Evolutionary conservation across 345 rosid species (phyloP).

Genomic region (Brassica carinata): DNA sequence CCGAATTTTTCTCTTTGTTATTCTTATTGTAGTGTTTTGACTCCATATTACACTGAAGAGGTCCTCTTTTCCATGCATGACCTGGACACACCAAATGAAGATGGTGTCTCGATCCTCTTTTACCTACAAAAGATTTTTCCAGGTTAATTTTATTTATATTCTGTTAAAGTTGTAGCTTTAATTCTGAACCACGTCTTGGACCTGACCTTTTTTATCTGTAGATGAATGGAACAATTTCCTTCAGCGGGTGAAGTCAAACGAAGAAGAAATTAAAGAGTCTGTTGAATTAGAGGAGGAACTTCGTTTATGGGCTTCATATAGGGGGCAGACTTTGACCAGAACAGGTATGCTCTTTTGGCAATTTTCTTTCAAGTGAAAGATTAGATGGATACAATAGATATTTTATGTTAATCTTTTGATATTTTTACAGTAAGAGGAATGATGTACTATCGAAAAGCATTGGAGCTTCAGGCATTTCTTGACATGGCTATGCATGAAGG

Average conservation of each 20-base stretch:
- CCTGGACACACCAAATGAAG: constrained; percentile 84
- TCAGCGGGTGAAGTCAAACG: constrained; percentile 62
- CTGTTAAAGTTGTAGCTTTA: constrained; percentile 2
- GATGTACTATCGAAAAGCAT: constrained; percentile 97
- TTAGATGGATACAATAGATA: constrained; percentile 13
- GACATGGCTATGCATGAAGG: constrained; percentile 99
- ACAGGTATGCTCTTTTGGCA: constrained; percentile 59
- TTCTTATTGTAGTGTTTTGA: constrained; percentile 69
- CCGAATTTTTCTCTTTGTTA: constrained; percentile 21
- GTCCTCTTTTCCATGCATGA: constrained; percentile 81
- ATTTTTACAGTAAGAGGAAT: constrained; percentile 82
- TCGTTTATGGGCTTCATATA: constrained; percentile 95
- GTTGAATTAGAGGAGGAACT: constrained; percentile 75
- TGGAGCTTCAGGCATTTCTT: constrained; percentile 99
- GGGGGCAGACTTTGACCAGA: constrained; percentile 97
- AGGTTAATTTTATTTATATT: constrained; percentile 51
- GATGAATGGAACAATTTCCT: constrained; percentile 99
- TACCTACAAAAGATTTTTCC: constrained; percentile 97
- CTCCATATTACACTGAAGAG: constrained; percentile 93
- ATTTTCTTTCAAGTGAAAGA: background rate
- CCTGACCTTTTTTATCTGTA: constrained; percentile 39
- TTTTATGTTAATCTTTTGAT: constrained; percentile 15
- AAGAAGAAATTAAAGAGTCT: constrained; percentile 68
- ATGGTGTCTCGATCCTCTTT: constrained; percentile 93
- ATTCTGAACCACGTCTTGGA: constrained; percentile 4